Evolutionary conservation across 192 early-diverging fungal genomes (phyloP), one percentile per base, ranked within the genome.

Genomic region (Fimicolochytrium jonesii): DNA sequence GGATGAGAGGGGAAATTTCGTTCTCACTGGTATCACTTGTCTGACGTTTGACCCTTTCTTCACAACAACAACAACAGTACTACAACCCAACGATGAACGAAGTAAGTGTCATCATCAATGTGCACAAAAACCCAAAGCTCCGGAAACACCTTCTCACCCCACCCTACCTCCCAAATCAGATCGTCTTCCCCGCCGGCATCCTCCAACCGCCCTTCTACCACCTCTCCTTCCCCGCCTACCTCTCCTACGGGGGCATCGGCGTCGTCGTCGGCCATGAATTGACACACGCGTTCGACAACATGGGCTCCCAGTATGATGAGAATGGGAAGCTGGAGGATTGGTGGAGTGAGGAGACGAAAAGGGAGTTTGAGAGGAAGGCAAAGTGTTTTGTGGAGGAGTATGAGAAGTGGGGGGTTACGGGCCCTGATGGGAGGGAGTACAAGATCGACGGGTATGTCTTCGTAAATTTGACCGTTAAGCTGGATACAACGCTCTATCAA

Each of bases 321-420:
- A 7, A 36, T 4, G 78, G 78, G 44, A 50, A 51, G 3, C 42
- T 64, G 34, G 37, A 45, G n/a, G 72, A 80, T 53, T 91, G 90
- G 90, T 91, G 88, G 88, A 82, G 83, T 9, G 78, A 85, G 18
- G 49, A 67, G 36, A 89, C 87, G 0, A 50, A 75, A 9, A 51
- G 61, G 35, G 65, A 73, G 26, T 88, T 87, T 66, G 70, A 70
- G n/a, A 49, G 61, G 6, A 59, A 62, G 48, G 54, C 85, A 0
- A 43, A 84, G 37, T 88, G 86, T 50, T 88, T 87, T 59, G 64
- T 87, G 15, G 46, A 86, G 11, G 78, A 88, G 58, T 88, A 88
- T 53, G 59, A 48, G 20, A 75, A 76, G 26, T 85, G 72, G 31
- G 79, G 74, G 0, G 70, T 86, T 9, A 25, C 54, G 0, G 80